A percentile compares a stretch with the other conserved stretches of the same genome.
Evolutionary conservation across 2,329 filamentous ascomycete species (phyloP).

Genomic region (Cladosporium halotolerans): DNA sequence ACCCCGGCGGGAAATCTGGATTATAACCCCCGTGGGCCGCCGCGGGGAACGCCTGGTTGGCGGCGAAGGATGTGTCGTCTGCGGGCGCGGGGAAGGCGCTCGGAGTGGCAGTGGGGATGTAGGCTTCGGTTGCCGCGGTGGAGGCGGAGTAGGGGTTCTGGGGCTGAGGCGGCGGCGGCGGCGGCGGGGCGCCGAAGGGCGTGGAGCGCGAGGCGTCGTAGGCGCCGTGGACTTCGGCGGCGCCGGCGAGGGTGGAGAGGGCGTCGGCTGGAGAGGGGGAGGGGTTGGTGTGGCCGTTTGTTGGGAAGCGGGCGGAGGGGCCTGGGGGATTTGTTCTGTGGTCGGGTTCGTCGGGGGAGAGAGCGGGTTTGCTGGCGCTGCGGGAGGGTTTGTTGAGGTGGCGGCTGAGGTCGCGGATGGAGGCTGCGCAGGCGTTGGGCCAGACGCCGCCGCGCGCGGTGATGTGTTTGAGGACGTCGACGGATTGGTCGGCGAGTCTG

Average conservation of each 20-base stretch:
- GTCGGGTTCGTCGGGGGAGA: background rate
- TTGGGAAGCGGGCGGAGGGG: background rate
- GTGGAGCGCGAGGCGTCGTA: background rate
- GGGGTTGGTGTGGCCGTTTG: background rate
- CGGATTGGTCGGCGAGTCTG: constrained; percentile 13
- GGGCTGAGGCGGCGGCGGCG: background rate
- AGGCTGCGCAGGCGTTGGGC: constrained; percentile 14
- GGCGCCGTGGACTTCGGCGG: constrained; percentile 8
- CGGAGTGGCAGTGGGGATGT: constrained; percentile 2
- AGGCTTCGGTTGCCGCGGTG: background rate
- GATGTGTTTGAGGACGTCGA: constrained; percentile 14
- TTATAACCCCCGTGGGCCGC: constrained; percentile 1
- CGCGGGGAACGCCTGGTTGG: background rate
- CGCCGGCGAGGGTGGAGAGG: constrained; percentile 9
- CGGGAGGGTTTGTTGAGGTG: constrained; percentile 5
- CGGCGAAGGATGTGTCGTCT: background rate
- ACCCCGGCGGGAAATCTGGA: constrained; percentile 6
- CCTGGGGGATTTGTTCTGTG: background rate
- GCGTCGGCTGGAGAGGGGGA: background rate
- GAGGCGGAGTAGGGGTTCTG: background rate
- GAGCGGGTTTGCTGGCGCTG: background rate
- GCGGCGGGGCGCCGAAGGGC: background rate
- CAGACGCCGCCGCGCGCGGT: constrained; percentile 13
- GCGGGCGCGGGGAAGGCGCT: constrained; percentile 2
- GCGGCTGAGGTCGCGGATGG: constrained; percentile 13